Percentiles rank a stretch among this genome's conserved stretches.
phyloP scores from a whole-genome alignment of 129 eudicot species.

The Ambrosia trifida region DNA sequence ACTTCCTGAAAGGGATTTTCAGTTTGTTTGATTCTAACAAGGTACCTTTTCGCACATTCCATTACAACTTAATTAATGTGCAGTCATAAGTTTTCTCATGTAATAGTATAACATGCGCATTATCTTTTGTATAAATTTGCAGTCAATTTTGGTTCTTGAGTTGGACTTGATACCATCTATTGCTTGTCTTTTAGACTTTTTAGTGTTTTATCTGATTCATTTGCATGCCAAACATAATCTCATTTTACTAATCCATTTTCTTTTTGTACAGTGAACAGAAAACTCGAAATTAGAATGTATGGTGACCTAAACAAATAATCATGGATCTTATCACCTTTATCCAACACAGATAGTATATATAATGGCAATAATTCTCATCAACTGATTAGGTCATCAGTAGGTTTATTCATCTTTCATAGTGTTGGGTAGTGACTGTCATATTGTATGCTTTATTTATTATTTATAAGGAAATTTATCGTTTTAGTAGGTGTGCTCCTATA shows the following conservation, averaged over 20 bases:
- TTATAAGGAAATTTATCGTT: background rate
- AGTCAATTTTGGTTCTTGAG: background rate
- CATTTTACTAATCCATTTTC: conserved; percentile 6
- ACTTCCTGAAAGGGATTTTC: conserved; percentile 81
- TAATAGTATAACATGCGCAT: background rate
- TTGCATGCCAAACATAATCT: background rate
- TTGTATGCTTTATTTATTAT: conserved; percentile 8
- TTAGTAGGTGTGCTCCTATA: conserved; percentile 8
- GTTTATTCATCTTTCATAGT: conserved; percentile 12
- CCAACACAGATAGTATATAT: background rate
- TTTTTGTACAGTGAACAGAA: background rate
- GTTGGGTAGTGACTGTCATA: conserved; percentile 12
- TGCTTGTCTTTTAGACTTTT: background rate
- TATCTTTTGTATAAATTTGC: conserved; percentile 10
- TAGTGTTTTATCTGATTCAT: background rate
- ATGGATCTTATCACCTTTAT: conserved; percentile 10
- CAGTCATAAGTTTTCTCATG: background rate
- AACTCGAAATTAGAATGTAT: background rate
- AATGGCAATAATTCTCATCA: conserved; percentile 1
- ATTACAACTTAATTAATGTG: background rate
- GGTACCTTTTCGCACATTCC: conserved; percentile 40
- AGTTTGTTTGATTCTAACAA: conserved; percentile 67
- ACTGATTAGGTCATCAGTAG: background rate
- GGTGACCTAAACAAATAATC: background rate
- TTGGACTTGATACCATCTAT: conserved; percentile 1